phyloP scores from a whole-genome alignment of 1,284 basidiomycete species.

The Irpex sp. region DNA sequence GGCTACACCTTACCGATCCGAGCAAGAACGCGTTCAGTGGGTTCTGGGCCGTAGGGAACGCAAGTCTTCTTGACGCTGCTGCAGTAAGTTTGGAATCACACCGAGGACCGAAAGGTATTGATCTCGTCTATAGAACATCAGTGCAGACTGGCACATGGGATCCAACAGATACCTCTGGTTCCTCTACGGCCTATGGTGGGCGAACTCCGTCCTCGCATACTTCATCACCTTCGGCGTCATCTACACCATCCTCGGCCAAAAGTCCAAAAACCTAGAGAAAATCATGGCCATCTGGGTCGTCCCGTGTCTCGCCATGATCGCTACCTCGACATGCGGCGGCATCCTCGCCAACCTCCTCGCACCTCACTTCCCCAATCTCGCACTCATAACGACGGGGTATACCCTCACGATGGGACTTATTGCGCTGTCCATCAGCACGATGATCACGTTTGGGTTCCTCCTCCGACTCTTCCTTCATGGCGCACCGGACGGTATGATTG shows the following conservation, averaged over 20 bases:
- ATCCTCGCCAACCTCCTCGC: constrained; percentile 40
- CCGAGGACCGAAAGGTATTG: background rate
- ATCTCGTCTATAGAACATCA: constrained; percentile 13
- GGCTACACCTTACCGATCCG: constrained; percentile 35
- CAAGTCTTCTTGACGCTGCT: constrained; percentile 37
- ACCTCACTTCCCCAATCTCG: constrained; percentile 33
- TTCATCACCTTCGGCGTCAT: constrained; percentile 47
- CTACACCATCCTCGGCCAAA: constrained; percentile 47
- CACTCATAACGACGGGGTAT: constrained; percentile 41
- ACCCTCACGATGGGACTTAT: constrained; percentile 45
- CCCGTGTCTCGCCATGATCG: constrained; percentile 55
- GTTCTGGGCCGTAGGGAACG: constrained; percentile 51
- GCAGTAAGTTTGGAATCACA: constrained; percentile 4
- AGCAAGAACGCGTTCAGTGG: constrained; percentile 50
- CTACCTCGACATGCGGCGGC: constrained; percentile 51
- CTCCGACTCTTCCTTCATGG: constrained; percentile 34
- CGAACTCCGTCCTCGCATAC: constrained; percentile 41
- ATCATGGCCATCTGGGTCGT: constrained; percentile 52
- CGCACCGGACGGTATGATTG: constrained; percentile 20
- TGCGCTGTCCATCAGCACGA: constrained; percentile 40
- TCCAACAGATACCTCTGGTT: constrained; percentile 38
- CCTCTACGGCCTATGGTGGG: constrained; percentile 58
- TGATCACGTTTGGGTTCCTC: constrained; percentile 38
- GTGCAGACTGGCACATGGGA: constrained; percentile 32
- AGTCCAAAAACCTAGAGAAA: constrained; percentile 34